Evolutionary conservation across 192 early-diverging fungal species (phyloP).

Genomic region (Rhizophagus sp.): DNA sequence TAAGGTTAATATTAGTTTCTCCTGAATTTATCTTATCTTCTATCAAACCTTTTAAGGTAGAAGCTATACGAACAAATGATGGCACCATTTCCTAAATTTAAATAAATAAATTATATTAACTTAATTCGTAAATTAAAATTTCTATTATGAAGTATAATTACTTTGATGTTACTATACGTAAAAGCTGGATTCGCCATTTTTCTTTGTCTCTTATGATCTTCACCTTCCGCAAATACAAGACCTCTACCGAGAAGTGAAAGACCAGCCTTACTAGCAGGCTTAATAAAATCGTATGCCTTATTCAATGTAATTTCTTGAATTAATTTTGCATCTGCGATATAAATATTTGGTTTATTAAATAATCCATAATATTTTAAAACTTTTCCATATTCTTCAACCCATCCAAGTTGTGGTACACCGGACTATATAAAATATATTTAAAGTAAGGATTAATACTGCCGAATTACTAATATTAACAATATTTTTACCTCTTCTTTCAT

Average conservation of each 20-base stretch:
- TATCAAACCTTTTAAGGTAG: slow-evolving; percentile 40
- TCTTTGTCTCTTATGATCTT: slow-evolving; percentile 49
- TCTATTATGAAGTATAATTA: slow-evolving; percentile 31
- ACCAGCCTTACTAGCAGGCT: slow-evolving; percentile 34
- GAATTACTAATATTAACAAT: too few species aligned
- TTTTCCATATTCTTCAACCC: slow-evolving; percentile 53
- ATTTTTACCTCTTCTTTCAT: too few species aligned
- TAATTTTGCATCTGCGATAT: slow-evolving; percentile 50
- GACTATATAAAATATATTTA: too few species aligned
- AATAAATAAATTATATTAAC: neutral
- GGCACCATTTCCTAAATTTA: slow-evolving; percentile 20
- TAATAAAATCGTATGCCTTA: slow-evolving; percentile 49
- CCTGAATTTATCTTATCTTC: slow-evolving; percentile 28
- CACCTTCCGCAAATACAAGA: slow-evolving; percentile 53
- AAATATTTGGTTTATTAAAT: slow-evolving; percentile 39
- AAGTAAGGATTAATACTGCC: too few species aligned
- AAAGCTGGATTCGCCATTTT: slow-evolving; percentile 63
- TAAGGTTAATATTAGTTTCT: slow-evolving; percentile 39
- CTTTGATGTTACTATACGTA: slow-evolving; percentile 41
- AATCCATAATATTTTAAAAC: slow-evolving; percentile 49
- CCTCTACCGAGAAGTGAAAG: slow-evolving; percentile 46
- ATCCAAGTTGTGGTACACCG: slow-evolving; percentile 37
- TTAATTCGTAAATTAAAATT: neutral
- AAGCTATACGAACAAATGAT: slow-evolving; percentile 35
- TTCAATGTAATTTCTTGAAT: slow-evolving; percentile 46